These are phyloP conservation scores for Phialophora chinensis DNA, from an alignment of 2,329 filamentous ascomycete species.

Conservation along the genomic window DNA sequence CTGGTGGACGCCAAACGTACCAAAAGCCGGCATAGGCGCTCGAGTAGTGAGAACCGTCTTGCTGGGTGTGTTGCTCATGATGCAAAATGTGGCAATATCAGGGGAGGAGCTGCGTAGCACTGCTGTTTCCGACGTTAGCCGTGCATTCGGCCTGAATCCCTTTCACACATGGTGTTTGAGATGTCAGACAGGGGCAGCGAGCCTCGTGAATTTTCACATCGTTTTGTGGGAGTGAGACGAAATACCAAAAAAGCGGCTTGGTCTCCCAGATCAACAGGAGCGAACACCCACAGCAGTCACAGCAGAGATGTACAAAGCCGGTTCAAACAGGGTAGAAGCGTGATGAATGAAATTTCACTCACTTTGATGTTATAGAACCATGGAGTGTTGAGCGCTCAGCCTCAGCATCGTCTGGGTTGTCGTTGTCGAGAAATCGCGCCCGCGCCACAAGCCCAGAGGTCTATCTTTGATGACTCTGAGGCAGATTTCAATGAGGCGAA, in stretches of 20 bases:
- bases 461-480: neutral
- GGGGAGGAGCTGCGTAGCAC: conserved; percentile 6
- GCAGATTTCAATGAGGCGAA: neutral
- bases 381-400: conserved; percentile 1
- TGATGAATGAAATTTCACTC: conserved; percentile 4
- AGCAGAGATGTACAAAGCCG: neutral
- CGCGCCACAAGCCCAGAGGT: neutral
- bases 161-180: neutral
- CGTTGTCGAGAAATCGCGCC: neutral
- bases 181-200: conserved; percentile 1
- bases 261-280: neutral
- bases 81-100: conserved; percentile 19
- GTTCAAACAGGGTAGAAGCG: neutral
- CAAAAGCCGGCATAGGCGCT: conserved; percentile 39
- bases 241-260: neutral
- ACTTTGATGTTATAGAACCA: conserved; percentile 19
- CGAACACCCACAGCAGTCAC: neutral
- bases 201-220: neutral
- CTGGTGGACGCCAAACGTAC: conserved; percentile 37
- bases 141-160: neutral
- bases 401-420: conserved; percentile 13
- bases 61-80: conserved; percentile 33
- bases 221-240: neutral
- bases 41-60: conserved; percentile 34
- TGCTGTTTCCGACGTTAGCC: conserved; percentile 19